A percentile compares a stretch with the other conserved stretches of the same genome.
Conservation (phyloP, 176 grass and related monocot species). For the Carex parvula region DNA sequence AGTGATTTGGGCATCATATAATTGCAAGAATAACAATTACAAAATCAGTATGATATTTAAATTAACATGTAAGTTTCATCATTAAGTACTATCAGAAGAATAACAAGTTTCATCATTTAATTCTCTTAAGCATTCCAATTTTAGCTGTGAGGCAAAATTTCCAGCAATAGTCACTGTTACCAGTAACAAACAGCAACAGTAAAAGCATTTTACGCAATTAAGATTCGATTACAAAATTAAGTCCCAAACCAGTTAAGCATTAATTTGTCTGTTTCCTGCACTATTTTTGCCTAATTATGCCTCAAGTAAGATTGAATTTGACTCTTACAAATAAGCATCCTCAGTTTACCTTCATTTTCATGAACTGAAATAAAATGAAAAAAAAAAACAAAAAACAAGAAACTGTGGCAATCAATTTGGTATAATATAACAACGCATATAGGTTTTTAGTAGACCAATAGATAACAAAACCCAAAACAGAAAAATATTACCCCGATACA, state of each 20-base stretch:
- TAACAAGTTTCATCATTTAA: not conserved
- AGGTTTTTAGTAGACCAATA: not conserved
- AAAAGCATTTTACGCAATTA: not conserved
- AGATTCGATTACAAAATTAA: not conserved
- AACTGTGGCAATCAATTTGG: not conserved
- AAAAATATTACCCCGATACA: not conserved
- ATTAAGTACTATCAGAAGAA: not conserved
- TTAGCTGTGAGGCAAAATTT: not conserved
- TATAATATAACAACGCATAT: constrained; percentile 1
- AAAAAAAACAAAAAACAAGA: not conserved
- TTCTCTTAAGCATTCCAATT: not conserved
- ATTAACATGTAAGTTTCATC: not conserved
- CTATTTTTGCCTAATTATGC: not conserved
- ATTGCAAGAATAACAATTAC: not conserved
- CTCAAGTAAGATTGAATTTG: not conserved
- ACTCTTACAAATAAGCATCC: not conserved
- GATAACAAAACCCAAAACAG: not conserved
- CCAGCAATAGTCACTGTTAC: not conserved
- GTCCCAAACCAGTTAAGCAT: not conserved
- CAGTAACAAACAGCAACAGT: not conserved
- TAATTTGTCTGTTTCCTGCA: not conserved
- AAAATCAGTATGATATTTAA: not conserved
- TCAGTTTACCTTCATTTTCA: not conserved
- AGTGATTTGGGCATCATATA: constrained; percentile 23
- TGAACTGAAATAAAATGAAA: not conserved